Evolutionary conservation across 768 basidiomycete genomes (phyloP).

Genomic region (Boletus reticuloceps): DNA sequence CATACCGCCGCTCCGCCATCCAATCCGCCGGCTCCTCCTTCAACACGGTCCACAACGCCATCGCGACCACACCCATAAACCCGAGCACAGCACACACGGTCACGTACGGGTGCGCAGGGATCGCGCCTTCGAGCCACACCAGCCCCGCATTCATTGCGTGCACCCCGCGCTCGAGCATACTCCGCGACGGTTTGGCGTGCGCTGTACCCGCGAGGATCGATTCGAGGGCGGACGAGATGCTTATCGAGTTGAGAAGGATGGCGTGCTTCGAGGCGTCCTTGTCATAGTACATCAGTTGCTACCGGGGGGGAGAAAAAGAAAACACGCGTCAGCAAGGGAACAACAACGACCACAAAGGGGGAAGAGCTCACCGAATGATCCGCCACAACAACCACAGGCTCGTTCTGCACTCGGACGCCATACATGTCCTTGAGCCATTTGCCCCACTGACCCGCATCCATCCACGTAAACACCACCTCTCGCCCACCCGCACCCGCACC

Average conservation of each 20-base stretch:
- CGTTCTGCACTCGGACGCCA: constrained; percentile 44
- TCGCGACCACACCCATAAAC: constrained; percentile 3
- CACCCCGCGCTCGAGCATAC: constrained; percentile 61
- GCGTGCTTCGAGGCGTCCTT: constrained; percentile 51
- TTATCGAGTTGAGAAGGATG: constrained; percentile 53
- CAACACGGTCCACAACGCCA: constrained; percentile 14
- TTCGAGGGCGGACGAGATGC: constrained; percentile 70
- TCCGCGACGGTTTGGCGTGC: constrained; percentile 63
- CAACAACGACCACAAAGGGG: not conserved
- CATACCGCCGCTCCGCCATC: constrained; percentile 14
- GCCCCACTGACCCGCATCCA: constrained; percentile 81
- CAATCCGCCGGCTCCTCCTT: constrained; percentile 15
- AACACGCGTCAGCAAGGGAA: not conserved
- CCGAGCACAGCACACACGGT: constrained; percentile 3
- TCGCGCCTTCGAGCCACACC: not conserved
- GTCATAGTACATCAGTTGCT: constrained; percentile 80
- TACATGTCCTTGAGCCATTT: constrained; percentile 95
- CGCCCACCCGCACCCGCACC: constrained; percentile 23
- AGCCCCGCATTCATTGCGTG: constrained; percentile 27
- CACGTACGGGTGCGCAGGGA: constrained; percentile 23
- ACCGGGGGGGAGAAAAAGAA: not conserved
- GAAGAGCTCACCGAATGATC: constrained; percentile 52
- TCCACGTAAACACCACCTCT: constrained; percentile 84
- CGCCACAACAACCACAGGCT: constrained; percentile 59
- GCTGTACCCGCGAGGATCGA: constrained; percentile 54